phyloP scores from a whole-genome alignment of 2,329 filamentous ascomycete genomes.

The Chaetoscypha palmicola region DNA sequence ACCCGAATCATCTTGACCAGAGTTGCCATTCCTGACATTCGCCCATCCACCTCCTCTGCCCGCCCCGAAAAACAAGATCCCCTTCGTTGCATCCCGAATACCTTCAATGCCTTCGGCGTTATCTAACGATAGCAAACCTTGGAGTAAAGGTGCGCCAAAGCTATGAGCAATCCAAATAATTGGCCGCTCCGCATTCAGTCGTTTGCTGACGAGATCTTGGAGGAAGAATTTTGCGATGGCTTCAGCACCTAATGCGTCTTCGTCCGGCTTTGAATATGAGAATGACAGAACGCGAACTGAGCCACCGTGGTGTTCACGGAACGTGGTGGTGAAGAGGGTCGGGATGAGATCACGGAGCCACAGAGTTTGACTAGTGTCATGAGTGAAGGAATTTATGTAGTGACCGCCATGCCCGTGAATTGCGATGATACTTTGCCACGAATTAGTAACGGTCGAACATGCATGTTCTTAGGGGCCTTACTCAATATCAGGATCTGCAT shows the following conservation, averaged over 20 bases:
- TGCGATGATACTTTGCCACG: background rate
- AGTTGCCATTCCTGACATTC: background rate
- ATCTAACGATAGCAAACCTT: background rate
- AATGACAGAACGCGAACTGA: background rate
- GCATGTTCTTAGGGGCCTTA: background rate
- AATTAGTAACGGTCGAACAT: background rate
- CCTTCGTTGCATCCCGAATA: background rate
- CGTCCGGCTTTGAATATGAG: background rate
- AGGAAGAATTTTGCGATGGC: background rate
- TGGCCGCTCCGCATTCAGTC: background rate
- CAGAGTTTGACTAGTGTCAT: background rate
- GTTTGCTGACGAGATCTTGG: background rate
- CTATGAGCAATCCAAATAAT: slow-evolving; percentile 1
- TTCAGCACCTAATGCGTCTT: background rate
- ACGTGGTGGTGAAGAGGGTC: background rate
- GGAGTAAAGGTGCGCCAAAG: background rate
- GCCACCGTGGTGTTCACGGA: too few species aligned
- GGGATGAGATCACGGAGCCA: slow-evolving; percentile 1
- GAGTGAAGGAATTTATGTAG: slow-evolving; percentile 1
- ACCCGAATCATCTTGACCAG: background rate
- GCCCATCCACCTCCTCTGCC: background rate
- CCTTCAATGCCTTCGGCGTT: background rate
- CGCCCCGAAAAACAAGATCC: slow-evolving; percentile 1
- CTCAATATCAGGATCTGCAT: background rate
- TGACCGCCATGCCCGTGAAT: background rate